Base-by-base conservation (phyloP, 495 filamentous ascomycete genomes). In the Penicillium fimorum region DNA sequence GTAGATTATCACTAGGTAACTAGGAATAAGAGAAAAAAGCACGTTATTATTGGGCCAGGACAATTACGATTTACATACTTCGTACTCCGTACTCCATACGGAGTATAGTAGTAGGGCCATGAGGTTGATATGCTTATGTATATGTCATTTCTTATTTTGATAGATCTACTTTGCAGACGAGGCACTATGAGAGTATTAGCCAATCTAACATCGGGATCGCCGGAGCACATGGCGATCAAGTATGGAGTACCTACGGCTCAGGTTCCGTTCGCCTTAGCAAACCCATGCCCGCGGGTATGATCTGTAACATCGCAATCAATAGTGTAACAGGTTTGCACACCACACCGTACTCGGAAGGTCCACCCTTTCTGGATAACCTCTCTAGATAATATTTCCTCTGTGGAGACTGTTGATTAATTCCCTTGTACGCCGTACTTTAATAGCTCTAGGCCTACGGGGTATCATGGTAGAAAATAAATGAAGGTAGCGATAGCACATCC, bases 291-390 rank as follows among this genome's bases (percentile, higher is more conserved):
- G 5, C 3, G 25, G 6, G 3, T 38, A 41, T 20, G 49, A 52
- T n/a, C 38, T 43, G 38, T 42, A 37, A 43, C 30, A 2, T 37
- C 38, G 49, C 22, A 32, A 22, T 43, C 38, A 52, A 43, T 52
- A 52, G 38, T 38, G 38, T 24, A 42, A 30, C 24, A 43, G 43
- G 49, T 20, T 37, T 30, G 25, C 38, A 30, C 12, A 52, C 38
- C n/a, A 42, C 9, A 22, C 47, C 33, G 22, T 40, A 20, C 47
- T 27, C 20, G 33, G 33, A 4, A 38, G 1, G 13, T 37, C 15
- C 2, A 37, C 33, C 33, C 20, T 50, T 50, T 35, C 13, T 50
- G 20, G 29, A 38, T 29, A 24, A 12, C 29, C 4, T 18, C 22
- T 32, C 27, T 4, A 37, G 27, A 43, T 22, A 54, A 46, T 38